A percentile compares a stretch with the other conserved stretches of the same genome.
Evolutionary conservation across 1,284 basidiomycete genomes (phyloP).

Genomic region (Ceratobasidium sp.): DNA sequence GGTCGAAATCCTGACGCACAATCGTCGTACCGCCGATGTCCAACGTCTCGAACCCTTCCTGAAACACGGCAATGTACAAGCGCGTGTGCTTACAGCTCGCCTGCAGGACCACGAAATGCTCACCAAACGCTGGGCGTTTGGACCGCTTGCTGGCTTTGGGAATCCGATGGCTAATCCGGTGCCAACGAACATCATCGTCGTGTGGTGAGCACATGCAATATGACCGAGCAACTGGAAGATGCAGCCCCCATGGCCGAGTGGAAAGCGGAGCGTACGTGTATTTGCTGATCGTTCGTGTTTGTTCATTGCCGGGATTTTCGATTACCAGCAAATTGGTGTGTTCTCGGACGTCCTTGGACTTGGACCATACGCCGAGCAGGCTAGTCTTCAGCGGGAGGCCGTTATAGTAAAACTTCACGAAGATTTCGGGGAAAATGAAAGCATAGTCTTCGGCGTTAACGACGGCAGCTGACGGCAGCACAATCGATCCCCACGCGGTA

Average conservation of each 20-base stretch:
- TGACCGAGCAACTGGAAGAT: neutral
- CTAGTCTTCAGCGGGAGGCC: neutral
- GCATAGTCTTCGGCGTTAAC: neutral
- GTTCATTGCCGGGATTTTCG: neutral
- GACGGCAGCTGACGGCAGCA: neutral
- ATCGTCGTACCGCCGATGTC: neutral
- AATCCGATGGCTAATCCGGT: neutral
- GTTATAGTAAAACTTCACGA: constrained; percentile 14
- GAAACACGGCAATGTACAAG: neutral
- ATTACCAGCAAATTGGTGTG: constrained; percentile 22
- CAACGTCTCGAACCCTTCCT: neutral
- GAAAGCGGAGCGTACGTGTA: neutral
- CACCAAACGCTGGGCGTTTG: neutral
- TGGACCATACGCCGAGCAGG: neutral
- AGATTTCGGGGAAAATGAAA: constrained; percentile 7
- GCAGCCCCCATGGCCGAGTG: neutral
- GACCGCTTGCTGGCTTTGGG: neutral
- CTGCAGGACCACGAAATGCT: neutral
- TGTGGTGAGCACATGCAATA: neutral
- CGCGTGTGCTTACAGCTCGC: neutral
- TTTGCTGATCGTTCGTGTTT: neutral
- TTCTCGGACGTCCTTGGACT: neutral
- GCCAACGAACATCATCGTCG: neutral
- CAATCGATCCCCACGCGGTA: neutral
- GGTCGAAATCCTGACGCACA: neutral